Conservation (phyloP, 1,139 yeast species). For the Kodamaea alishanica region DNA sequence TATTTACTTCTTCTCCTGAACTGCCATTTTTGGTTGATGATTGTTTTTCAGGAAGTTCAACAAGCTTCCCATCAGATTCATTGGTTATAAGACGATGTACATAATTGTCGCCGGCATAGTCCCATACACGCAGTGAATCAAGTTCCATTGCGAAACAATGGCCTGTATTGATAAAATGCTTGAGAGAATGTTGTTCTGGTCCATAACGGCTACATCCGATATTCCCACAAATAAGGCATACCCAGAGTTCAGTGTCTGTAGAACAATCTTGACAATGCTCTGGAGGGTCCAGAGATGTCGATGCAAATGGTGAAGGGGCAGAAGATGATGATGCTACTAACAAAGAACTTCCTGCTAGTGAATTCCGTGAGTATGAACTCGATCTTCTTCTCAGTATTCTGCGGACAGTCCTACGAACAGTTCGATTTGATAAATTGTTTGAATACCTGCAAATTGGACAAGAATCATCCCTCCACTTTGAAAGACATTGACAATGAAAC, state of each 20-base stretch:
- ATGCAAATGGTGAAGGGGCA: background rate
- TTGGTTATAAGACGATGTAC: constrained; percentile 85
- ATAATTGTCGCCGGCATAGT: constrained; percentile 86
- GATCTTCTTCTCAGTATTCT: constrained; percentile 22
- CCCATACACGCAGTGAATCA: constrained; percentile 88
- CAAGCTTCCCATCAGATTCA: constrained; percentile 80
- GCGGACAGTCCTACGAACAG: constrained; percentile 32
- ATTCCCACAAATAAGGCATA: constrained; percentile 84
- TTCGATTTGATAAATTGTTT: constrained; percentile 37
- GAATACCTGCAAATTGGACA: constrained; percentile 93
- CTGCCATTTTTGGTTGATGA: constrained; percentile 24
- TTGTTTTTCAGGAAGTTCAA: constrained; percentile 54
- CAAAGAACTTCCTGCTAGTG: constrained; percentile 4
- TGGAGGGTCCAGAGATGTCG: constrained; percentile 4
- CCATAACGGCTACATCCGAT: constrained; percentile 91
- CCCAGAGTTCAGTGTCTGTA: constrained; percentile 52
- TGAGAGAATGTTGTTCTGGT: constrained; percentile 74
- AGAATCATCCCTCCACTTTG: constrained; percentile 86
- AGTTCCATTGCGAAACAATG: constrained; percentile 94
- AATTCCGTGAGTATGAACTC: constrained; percentile 19
- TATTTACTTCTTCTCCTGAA: constrained; percentile 21
- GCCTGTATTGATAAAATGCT: constrained; percentile 72
- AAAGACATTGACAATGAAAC: constrained; percentile 84
- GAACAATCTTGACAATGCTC: constrained; percentile 39
- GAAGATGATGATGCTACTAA: constrained; percentile 1